A percentile compares a stretch with the other conserved stretches of the same genome.
Conservation (phyloP, 148 eudicot genomes). For the Arbutus unedo region DNA sequence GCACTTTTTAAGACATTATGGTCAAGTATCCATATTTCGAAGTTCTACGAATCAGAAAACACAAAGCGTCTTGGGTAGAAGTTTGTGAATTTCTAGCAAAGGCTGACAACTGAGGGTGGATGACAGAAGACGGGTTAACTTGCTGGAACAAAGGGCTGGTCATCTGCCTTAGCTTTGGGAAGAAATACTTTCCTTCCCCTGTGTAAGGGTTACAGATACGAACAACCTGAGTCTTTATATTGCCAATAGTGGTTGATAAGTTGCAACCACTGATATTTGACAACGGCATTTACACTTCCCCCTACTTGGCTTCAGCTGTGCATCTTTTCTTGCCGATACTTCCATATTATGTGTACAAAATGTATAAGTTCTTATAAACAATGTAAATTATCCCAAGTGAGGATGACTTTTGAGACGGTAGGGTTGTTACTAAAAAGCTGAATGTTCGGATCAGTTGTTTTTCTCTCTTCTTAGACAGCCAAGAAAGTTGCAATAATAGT, state of each 20-base stretch:
- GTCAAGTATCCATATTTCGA: background rate
- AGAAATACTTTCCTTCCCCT: background rate
- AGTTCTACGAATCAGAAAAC: background rate
- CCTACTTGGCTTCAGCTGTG: background rate
- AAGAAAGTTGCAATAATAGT: background rate
- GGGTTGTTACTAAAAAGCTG: background rate
- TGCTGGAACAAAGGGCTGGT: background rate
- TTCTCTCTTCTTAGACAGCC: background rate
- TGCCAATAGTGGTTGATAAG: background rate
- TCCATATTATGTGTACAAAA: background rate
- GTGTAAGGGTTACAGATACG: background rate
- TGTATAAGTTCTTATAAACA: background rate
- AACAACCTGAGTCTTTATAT: background rate
- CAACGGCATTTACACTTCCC: background rate
- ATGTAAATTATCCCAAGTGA: background rate
- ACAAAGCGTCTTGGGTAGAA: background rate
- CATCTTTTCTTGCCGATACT: background rate
- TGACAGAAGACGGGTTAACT: background rate
- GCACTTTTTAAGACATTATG: background rate
- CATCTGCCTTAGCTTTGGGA: background rate
- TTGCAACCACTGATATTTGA: background rate
- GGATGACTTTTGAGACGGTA: background rate
- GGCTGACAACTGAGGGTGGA: background rate
- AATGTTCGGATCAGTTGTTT: background rate
- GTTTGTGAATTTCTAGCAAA: background rate